These are phyloP conservation scores for Candida ficus DNA, from an alignment of 805 yeast species.

Conservation along the genomic window DNA sequence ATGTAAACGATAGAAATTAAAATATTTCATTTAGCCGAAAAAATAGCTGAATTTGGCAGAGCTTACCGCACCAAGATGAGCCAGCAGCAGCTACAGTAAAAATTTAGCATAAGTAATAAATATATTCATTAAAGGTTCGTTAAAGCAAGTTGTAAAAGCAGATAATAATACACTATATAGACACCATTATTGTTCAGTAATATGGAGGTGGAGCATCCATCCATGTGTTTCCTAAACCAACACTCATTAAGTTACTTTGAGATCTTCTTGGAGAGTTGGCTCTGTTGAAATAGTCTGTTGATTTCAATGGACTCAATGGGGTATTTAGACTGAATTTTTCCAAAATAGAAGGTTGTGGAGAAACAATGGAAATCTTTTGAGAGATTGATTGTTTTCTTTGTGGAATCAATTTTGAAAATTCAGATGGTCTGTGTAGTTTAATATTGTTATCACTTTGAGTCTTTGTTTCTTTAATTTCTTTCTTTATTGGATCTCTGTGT, in stretches of 20 bases:
- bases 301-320: constrained; percentile 15
- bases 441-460: background rate
- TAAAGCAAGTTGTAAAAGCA: too few relatives aligned
- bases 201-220: constrained; percentile 18
- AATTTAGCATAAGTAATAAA: background rate
- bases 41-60: too few relatives aligned
- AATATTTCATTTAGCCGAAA: too few relatives aligned
- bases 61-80: too few relatives aligned
- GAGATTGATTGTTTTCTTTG: background rate
- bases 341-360: constrained; percentile 11
- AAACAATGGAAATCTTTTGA: background rate
- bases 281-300: constrained; percentile 13
- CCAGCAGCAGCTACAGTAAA: too few relatives aligned
- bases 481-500: background rate
- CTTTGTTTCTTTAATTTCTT: background rate
- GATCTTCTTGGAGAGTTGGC: constrained; percentile 23
- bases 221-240: constrained; percentile 15
- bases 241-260: constrained; percentile 18
- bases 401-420: background rate
- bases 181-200: too few relatives aligned
- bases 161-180: too few relatives aligned
- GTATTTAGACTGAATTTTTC: constrained; percentile 16
- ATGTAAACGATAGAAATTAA: too few relatives aligned
- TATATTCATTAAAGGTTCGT: background rate
- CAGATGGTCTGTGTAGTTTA: background rate